These are phyloP conservation scores for Albugo laibachii DNA, from an alignment of 352 stramenopile species.

Conservation along the genomic window DNA sequence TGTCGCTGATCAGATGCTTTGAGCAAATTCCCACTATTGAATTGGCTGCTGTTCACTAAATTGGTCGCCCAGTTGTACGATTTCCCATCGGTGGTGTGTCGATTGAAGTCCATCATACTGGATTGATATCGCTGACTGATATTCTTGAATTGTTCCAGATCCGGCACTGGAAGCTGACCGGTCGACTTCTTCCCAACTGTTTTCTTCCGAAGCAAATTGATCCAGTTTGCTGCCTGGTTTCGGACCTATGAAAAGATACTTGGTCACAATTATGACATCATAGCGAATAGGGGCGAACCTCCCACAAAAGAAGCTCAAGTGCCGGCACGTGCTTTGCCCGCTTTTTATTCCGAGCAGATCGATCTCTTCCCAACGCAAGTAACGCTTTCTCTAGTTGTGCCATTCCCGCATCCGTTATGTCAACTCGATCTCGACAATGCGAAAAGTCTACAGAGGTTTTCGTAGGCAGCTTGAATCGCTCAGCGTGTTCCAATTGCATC, in stretches of 20 bases:
- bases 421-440: slow-evolving; percentile 22
- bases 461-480: slow-evolving; percentile 9
- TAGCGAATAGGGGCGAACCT: slow-evolving; percentile 34
- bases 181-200: slow-evolving; percentile 36
- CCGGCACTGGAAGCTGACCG: slow-evolving; percentile 39
- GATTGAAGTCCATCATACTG: too few species aligned
- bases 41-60: too few species aligned
- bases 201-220: slow-evolving; percentile 55
- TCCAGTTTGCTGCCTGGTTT: slow-evolving; percentile 16
- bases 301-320: slow-evolving; percentile 38
- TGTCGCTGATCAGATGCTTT: too few species aligned
- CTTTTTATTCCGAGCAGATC: slow-evolving; percentile 3
- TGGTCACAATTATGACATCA: too few species aligned
- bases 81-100: too few species aligned
- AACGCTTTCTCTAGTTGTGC: slow-evolving; percentile 53
- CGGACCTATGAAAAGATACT: too few species aligned
- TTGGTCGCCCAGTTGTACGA: too few species aligned
- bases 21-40: too few species aligned
- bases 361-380: slow-evolving; percentile 18
- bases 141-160: slow-evolving; percentile 12
- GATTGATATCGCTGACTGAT: too few species aligned
- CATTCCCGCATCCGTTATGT: slow-evolving; percentile 47
- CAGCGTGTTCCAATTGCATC: slow-evolving; percentile 3
- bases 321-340: slow-evolving; percentile 37
- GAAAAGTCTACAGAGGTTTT: slow-evolving; percentile 9